Base-by-base conservation (phyloP, 331 rosid genomes). In the Phaseolus coccineus region DNA sequence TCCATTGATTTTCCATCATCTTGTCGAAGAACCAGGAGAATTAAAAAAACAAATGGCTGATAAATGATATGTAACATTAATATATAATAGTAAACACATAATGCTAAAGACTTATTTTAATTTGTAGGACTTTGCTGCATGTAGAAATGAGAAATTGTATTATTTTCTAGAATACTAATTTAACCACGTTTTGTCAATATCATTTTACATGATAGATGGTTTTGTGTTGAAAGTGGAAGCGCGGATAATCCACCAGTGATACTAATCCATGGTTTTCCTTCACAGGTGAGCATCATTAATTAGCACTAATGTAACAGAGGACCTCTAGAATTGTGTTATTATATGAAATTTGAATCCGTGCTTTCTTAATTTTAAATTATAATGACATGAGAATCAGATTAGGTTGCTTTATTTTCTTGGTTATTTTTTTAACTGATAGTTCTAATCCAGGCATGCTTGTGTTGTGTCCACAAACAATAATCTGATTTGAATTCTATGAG, bases 221-320 rank as follows among this genome's bases (percentile, higher is more conserved):
- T 94, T 77, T 92, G 93, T 88, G 93, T 94, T 78, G 93, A 94
- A 83, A 66, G 87, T 4, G 98, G 97, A 85, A 92, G 87, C 56
- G 87, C 85, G 77, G 96, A 83, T 83, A 92, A 89, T 74, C 94
- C 94, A 75, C 30, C 94, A 50, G 94, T 94, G 83, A 77, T 94
- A 88, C 71, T 94, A 69, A 80, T 94, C 83, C 97, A 94, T 28
- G 98, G 98, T 85, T 89, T 94, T 69, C 98, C 98, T 83, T 94
- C 97, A 24, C 98, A 92, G 94, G 98, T 92, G 64, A 81, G 87
- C 63, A 40, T 76, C 76, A 67, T 63, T 69, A 64, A 39, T 44
- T 37, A n/a, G 4, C 42, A 0, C 47, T 42, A 48, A 47, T 80
- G 64, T 52, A 30, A 51, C 5, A n/a, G 10, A 52, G 70, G 15